Evolutionary conservation across 169 alveolate genomes (phyloP), one percentile per base, ranked within the genome.

Genomic region (Cryptosporidium muris): DNA sequence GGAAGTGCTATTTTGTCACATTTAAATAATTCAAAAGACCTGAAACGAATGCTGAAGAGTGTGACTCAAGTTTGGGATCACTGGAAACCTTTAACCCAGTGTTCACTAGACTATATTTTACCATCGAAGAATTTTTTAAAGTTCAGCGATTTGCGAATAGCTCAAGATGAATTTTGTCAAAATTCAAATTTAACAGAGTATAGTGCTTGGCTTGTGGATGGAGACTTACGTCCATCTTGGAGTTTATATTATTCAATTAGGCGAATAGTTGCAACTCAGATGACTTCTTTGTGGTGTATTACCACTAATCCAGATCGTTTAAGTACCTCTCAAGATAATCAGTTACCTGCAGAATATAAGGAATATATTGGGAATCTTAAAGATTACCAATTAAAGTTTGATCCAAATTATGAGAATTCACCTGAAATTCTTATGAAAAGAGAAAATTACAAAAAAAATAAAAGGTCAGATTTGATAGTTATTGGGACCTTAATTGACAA

Each of bases 401-500:
- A 89, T 40, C 92, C 92, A 14, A 34, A 51, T 7, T 2, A 43
- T 2, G 67, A 56, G 37, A 63, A 43, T 9, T 48, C 45, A 4
- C 66, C 60, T 36, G 37, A 67, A 3, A 56, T 67, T 14, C 14
- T 81, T 53, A 48, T 68, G 34, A 74, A 48, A 45, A 74, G 64
- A 42, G 4, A 4, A 12, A 63, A 51, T n/a, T 14, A 64, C 47
- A 38, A 56, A 51, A 42, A 63, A 45, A 40, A 43, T 40, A 88
- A 90, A 66, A 89, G 91, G 81, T 92, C 42, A 89, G 93, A 93
- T 60, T 90, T 95, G 60, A 91, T 95, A 40, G 95, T 95, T 38
- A 92, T 93, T 9, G 98, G 96, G 47, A 88, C 96, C 0, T 85
- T 95, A 54, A 82, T 95, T 45, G 97, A 94, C 80, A 95, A 95